Base-by-base conservation (phyloP, 2,329 filamentous ascomycete genomes). In the Aureobasidium sp. region DNA sequence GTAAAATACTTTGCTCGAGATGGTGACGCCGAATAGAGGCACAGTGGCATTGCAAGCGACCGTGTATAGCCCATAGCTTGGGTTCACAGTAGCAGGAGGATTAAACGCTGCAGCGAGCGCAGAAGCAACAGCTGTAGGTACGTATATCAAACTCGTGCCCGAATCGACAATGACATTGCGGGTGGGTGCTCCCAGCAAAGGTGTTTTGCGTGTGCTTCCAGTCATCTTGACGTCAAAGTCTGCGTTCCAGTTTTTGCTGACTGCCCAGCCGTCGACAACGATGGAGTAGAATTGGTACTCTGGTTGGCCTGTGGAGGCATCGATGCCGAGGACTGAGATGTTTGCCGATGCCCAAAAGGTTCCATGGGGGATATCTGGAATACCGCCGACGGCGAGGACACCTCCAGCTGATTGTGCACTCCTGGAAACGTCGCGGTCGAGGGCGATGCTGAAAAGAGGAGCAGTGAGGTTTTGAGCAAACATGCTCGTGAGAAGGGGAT, bases 401-500 rank as follows among this genome's bases (percentile, higher is more conserved):
- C 81, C 79, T 8, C 76, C 76, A 0, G 62, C 31, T 17, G 49
- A 15, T 37, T 62, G 59, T 11, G 44, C 56, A 15, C 17, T 27
- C 5, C 63, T 59, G 12, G 64, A 61, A 1, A 49, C 22, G 20
- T 70, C 66, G 1, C 77, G 70, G 8, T 74, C 70, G 22, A 83
- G 70, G 0, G 77, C 78, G n/a, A 83, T 69, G 66, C 75, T 78
- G 72, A 82, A 83, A 11, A 80, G 67, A 0, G 79, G 75, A 0
- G 74, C 66, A 8, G 79, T 75, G 14, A 76, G 67, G 25, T 76
- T 72, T 34, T 77, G 67, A 57, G 75, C 70, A 65, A 76, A 77
- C 76, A 84, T 78, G 39, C 72, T 79, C 8, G 75, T 78, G 66
- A 84, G 77, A n/a, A 84, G 67, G 0, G 81, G 78, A 58, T 78